These are phyloP conservation scores for Suhomyces tanzawaensis DNA, from an alignment of 805 yeast species.

Conservation along the genomic window DNA sequence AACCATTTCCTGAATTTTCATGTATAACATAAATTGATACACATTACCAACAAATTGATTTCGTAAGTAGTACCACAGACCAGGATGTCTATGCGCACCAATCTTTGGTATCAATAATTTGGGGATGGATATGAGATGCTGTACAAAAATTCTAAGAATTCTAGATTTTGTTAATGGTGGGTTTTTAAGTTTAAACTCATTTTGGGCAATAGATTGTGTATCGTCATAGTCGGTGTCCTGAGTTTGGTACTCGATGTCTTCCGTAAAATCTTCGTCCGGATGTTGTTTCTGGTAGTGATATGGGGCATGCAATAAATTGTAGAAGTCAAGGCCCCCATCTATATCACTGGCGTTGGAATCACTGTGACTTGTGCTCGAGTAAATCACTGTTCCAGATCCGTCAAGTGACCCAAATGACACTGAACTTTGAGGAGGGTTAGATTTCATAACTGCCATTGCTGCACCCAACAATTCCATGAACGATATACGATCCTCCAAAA, in stretches of 20 bases:
- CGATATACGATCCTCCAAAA: conserved; percentile 29
- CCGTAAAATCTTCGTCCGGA: conserved; percentile 33
- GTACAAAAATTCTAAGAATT: conserved; percentile 27
- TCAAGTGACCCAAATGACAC: conserved; percentile 4
- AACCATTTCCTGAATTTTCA: conserved; percentile 25
- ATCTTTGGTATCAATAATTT: conserved; percentile 35
- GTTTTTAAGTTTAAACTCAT: conserved; percentile 19
- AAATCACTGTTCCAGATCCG: conserved; percentile 8
- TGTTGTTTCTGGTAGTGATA: conserved; percentile 24
- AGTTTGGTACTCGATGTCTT: conserved; percentile 18
- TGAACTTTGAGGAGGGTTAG: conserved; percentile 5
- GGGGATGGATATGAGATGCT: conserved; percentile 27
- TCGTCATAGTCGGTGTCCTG: conserved; percentile 8
- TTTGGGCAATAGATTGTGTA: conserved; percentile 7
- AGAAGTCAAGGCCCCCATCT: conserved; percentile 17
- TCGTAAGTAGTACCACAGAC: conserved; percentile 39
- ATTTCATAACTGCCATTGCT: conserved; percentile 16
- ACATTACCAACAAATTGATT: conserved; percentile 31
- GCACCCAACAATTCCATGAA: conserved; percentile 28
- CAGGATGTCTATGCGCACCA: conserved; percentile 39
- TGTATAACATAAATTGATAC: conserved; percentile 28
- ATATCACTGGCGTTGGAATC: conserved; percentile 8
- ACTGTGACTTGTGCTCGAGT: conserved; percentile 1
- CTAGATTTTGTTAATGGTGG: conserved; percentile 22
- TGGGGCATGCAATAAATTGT: conserved; percentile 24